A percentile compares a stretch with the other conserved stretches of the same genome.
phyloP scores from a whole-genome alignment of 2,329 filamentous ascomycete genomes.

The Colletotrichum endophyticum region DNA sequence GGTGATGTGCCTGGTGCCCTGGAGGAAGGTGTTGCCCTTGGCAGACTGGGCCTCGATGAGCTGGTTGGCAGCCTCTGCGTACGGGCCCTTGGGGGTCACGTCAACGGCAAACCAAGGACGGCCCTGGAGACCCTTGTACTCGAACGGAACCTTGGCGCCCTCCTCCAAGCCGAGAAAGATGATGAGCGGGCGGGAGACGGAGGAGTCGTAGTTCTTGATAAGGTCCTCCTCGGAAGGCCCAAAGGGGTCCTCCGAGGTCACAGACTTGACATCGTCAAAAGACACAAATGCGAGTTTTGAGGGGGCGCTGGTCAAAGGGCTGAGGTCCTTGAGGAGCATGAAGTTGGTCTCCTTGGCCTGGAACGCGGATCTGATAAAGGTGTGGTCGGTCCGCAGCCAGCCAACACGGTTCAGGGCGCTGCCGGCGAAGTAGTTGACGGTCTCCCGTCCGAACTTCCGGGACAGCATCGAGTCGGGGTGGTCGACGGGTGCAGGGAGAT shows the following conservation, averaged over 20 bases:
- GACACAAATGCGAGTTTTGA: conserved; percentile 70
- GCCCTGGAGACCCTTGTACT: conserved; percentile 76
- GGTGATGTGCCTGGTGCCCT: conserved; percentile 67
- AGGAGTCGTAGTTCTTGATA: conserved; percentile 76
- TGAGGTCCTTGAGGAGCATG: conserved; percentile 78
- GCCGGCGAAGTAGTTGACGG: conserved; percentile 85
- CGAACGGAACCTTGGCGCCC: conserved; percentile 49
- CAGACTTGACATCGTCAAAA: conserved; percentile 69
- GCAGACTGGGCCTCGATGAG: conserved; percentile 46
- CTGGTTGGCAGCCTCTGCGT: conserved; percentile 65
- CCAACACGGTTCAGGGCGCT: conserved; percentile 80
- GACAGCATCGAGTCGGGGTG: conserved; percentile 71
- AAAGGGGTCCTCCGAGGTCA: conserved; percentile 78
- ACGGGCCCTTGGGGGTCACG: conserved; percentile 73
- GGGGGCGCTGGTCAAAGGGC: conserved; percentile 63
- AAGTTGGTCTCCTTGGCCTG: conserved; percentile 71
- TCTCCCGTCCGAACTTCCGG: conserved; percentile 78
- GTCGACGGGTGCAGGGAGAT: conserved; percentile 45
- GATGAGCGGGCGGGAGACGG: conserved; percentile 69
- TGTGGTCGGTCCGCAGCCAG: conserved; percentile 74
- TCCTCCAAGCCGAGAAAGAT: conserved; percentile 89
- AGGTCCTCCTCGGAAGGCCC: conserved; percentile 73
- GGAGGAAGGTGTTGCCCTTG: conserved; percentile 69
- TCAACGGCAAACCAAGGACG: conserved; percentile 90
- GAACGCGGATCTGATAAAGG: conserved; percentile 73